Evolutionary conservation across 2,329 filamentous ascomycete species (phyloP).

Genomic region (Ophiostoma ulmi): DNA sequence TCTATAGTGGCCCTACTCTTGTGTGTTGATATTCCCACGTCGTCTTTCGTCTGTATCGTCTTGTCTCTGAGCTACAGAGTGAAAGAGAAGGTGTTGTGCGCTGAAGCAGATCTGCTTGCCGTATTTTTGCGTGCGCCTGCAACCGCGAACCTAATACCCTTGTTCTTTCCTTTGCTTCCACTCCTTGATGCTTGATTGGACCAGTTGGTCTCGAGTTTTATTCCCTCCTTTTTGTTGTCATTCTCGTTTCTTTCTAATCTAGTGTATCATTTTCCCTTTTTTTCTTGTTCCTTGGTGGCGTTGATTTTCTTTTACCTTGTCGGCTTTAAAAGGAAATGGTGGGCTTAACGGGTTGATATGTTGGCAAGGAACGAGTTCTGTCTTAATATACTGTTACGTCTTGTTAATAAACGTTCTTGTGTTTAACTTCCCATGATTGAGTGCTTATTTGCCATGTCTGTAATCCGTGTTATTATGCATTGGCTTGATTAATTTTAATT

Average conservation of each 20-base stretch:
- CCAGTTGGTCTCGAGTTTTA: not conserved
- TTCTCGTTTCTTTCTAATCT: not conserved
- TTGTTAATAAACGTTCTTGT: slow-evolving; percentile 4
- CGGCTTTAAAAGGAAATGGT: not conserved
- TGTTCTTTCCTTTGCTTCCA: not conserved
- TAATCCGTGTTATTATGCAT: not conserved
- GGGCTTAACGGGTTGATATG: not conserved
- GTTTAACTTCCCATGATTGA: not conserved
- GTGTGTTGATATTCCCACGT: not conserved
- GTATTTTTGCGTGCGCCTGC: slow-evolving; percentile 4
- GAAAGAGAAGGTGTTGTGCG: not conserved
- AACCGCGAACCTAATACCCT: not conserved
- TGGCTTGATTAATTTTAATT: not conserved
- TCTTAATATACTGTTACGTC: not conserved
- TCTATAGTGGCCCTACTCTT: not conserved
- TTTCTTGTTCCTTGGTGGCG: not conserved
- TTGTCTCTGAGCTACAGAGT: slow-evolving; percentile 6
- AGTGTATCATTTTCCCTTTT: not conserved
- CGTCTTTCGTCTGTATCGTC: not conserved
- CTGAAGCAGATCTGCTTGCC: slow-evolving; percentile 13
- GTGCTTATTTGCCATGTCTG: too few species aligned
- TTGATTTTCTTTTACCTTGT: not conserved
- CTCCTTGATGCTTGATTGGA: not conserved
- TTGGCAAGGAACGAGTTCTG: slow-evolving; percentile 7
- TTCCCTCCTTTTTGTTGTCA: not conserved